Evolutionary conservation across 768 basidiomycete species (phyloP), one percentile per base, ranked within the genome.

Genomic region (Russula lepida): DNA sequence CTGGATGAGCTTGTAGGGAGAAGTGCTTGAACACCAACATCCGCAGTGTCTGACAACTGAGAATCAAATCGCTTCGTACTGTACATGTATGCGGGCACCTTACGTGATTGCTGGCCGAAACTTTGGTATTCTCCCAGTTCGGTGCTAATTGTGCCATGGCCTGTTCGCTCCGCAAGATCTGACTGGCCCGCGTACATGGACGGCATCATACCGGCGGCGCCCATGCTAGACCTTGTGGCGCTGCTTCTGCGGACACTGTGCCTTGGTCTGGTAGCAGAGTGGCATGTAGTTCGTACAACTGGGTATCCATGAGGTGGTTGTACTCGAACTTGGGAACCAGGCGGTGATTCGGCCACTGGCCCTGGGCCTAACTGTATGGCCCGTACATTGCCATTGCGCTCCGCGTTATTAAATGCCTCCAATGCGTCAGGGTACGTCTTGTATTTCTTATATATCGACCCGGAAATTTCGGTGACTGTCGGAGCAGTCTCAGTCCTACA

Each of bases 401-500:
- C 19, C 32, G 62, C 62, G 25, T 11, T 54, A 27, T 58, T n/a
- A 30, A 48, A 63, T 2, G 57, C 62, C 8, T 43, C 52, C 35
- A 21, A 3, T 43, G 62, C 62, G 27, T 63, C 52, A 4, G 49
- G 30, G 32, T 3, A 5, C 7, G 57, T 63, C 13, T 58, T 63
- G 25, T n/a, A 63, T 15, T 58, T 63, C 6, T 54, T 63, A 30
- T 58, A 56, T 0, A 63, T 43, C 1, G 52, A 21, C 13, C 62
- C 62, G 19, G 62, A 27, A 17, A 63, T 43, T 35, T 17, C 57
- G 47, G 0, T 48, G 47, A 63, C 62, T 43, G 33, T 63, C 6
- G 56, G 52, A 19, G 25, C 62, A 19, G 28, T 52, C 25, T 63
- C 52, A n/a, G 35, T n/a, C 62, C 62, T 63, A 32, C 5, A 47